Evolutionary conservation across 805 yeast genomes (phyloP).

Genomic region (Dipodascopsis tothii): DNA sequence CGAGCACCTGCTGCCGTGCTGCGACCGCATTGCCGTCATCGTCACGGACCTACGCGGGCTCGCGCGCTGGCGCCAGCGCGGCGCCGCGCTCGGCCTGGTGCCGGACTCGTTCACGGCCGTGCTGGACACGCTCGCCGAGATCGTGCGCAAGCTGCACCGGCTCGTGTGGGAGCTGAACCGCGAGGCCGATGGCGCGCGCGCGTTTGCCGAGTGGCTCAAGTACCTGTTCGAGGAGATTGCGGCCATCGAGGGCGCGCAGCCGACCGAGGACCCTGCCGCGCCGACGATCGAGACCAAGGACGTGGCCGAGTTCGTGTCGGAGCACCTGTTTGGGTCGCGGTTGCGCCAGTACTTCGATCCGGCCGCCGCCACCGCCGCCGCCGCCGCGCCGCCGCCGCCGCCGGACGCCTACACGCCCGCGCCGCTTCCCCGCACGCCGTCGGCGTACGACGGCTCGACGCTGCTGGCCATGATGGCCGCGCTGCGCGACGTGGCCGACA

Average conservation of each 20-base stretch:
- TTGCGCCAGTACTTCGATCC: slow-evolving; percentile 4
- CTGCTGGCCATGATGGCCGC: neutral
- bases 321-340: slow-evolving; percentile 1
- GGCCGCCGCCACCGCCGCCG: neutral
- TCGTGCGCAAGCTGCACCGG: slow-evolving; percentile 8
- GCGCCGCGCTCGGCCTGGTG: slow-evolving; percentile 19
- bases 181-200: slow-evolving; percentile 12
- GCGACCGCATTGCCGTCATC: slow-evolving; percentile 20
- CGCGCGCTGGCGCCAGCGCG: slow-evolving; percentile 25
- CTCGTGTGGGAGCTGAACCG: slow-evolving; percentile 15
- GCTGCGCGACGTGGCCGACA: neutral
- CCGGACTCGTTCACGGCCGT: slow-evolving; percentile 10
- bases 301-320: slow-evolving; percentile 13
- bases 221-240: slow-evolving; percentile 8
- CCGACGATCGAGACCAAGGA: slow-evolving; percentile 10
- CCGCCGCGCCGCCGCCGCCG: neutral
- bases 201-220: slow-evolving; percentile 20
- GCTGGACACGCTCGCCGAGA: slow-evolving; percentile 6
- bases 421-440: neutral
- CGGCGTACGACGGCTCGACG: neutral
- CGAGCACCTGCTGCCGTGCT: slow-evolving; percentile 23
- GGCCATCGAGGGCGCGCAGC: slow-evolving; percentile 2
- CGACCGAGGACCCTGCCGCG: slow-evolving; percentile 4
- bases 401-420: too few species aligned
- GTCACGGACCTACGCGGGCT: slow-evolving; percentile 21